Evolutionary conservation across 345 rosid species (phyloP), one percentile per base, ranked within the genome.

Genomic region (Citrus trifoliata): DNA sequence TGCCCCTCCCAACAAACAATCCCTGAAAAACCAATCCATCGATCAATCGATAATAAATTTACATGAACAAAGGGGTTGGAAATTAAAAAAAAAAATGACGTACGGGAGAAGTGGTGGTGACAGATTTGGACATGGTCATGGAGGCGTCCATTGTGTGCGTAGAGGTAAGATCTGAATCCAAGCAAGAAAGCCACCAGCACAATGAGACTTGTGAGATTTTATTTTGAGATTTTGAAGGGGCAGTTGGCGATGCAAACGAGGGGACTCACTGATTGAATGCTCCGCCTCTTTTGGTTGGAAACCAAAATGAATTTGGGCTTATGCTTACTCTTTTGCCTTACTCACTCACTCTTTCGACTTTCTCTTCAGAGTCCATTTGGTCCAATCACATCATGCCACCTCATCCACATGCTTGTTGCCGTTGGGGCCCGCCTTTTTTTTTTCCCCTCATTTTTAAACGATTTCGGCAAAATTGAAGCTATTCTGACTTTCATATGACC

Each of bases 61-160:
- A 53, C 58, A 53, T 4, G 21, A 16, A 18, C 58, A 18, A 16
- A 53, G 22, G 6, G 6, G 0, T 18, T 18, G 19, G 22, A 53
- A 53, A 53, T 53, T 35, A 35, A 53, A 53, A 16, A 53, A 35
- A 53, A 53, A 16, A 53, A 53, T 53, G 46, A 40, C 89, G 89
- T 85, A 92, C 97, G 27, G 95, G 89, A 81, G 89, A 27, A 16
- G 93, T 81, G 46, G 88, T 55, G 19, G 88, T 48, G 19, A 88
- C 19, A 61, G 96, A 87, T 85, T 88, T 95, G 88, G 85, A 88
- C 51, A 85, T 79, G 25, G 93, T 88, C 82, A 88, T 73, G 73
- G 90, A 87, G n/a, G 93, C 87, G 82, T 93, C 98, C 93, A 95
- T 91, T 71, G 76, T 78, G 74, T 63, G 78, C 10, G n/a, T 70